Conservation (phyloP, 1,284 basidiomycete genomes). For the Fomitopsis betulina region DNA sequence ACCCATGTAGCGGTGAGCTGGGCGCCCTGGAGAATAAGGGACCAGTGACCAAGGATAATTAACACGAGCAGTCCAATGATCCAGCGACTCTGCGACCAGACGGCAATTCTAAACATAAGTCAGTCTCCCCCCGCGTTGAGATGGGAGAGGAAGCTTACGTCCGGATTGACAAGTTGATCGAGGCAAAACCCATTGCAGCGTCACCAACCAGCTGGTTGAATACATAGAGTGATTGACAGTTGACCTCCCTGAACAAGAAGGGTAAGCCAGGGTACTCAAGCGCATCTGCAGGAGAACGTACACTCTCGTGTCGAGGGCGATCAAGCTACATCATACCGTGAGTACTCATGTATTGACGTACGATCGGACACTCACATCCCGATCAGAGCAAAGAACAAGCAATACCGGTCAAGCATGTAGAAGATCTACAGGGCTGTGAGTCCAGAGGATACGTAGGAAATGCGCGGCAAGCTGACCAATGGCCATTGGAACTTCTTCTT, state of each 20-base stretch:
- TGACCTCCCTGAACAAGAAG: conserved; percentile 42
- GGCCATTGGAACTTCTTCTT: conserved; percentile 52
- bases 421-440: conserved; percentile 43
- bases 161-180: conserved; percentile 74
- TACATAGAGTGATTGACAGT: conserved; percentile 68
- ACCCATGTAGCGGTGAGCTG: conserved; percentile 54
- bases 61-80: conserved; percentile 49
- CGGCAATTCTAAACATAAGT: conserved; percentile 49
- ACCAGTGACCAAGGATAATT: conserved; percentile 55
- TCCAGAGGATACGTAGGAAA: background rate
- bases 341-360: background rate
- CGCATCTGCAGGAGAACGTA: conserved; percentile 20
- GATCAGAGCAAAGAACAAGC: conserved; percentile 59
- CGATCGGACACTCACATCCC: conserved; percentile 45
- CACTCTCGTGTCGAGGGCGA: conserved; percentile 54
- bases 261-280: background rate
- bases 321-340: conserved; percentile 31
- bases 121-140: background rate
- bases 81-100: conserved; percentile 60
- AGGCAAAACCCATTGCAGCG: conserved; percentile 68
- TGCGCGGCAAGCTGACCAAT: conserved; percentile 17
- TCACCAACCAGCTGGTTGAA: conserved; percentile 72
- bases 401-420: conserved; percentile 73
- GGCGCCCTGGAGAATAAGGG: conserved; percentile 39
- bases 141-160: conserved; percentile 43